Evolutionary conservation across 169 alveolate species (phyloP).

Genomic region (Plasmodium chabaudi): DNA sequence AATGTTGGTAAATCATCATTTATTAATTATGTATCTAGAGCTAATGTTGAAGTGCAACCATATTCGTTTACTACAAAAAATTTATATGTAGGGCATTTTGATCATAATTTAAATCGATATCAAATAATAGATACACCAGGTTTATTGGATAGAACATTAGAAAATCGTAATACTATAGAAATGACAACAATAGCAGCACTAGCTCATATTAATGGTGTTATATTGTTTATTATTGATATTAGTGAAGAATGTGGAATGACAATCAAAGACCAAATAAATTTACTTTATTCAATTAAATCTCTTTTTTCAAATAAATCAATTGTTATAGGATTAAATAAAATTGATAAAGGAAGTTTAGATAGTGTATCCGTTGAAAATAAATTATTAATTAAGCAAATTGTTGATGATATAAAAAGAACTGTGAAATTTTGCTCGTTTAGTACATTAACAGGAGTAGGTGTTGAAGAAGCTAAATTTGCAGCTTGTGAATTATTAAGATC

Average conservation of each 20-base stretch:
- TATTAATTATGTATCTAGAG: conserved; percentile 97
- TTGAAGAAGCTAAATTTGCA: conserved; percentile 91
- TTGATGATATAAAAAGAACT: neutral
- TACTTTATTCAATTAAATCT: conserved; percentile 95
- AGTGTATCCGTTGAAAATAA: conserved; percentile 87
- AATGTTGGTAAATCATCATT: conserved; percentile 99
- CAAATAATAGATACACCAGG: conserved; percentile 99
- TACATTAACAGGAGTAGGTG: conserved; percentile 90
- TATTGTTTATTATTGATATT: conserved; percentile 94
- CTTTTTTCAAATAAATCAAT: conserved; percentile 96
- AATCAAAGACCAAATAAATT: conserved; percentile 92
- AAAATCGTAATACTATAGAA: conserved; percentile 98
- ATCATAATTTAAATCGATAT: conserved; percentile 97
- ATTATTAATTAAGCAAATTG: conserved; percentile 85
- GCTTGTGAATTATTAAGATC: conserved; percentile 90
- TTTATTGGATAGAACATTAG: conserved; percentile 97
- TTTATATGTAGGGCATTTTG: conserved; percentile 99
- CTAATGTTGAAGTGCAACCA: conserved; percentile 98
- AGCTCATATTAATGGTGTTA: conserved; percentile 95
- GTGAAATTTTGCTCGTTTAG: conserved; percentile 78
- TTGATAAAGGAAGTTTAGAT: conserved; percentile 92
- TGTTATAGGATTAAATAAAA: conserved; percentile 95
- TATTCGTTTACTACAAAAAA: conserved; percentile 99
- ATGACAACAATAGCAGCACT: conserved; percentile 99
- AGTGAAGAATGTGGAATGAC: conserved; percentile 98